phyloP scores from a whole-genome alignment of 768 basidiomycete species.

The Lactifluus hygrophoroides region DNA sequence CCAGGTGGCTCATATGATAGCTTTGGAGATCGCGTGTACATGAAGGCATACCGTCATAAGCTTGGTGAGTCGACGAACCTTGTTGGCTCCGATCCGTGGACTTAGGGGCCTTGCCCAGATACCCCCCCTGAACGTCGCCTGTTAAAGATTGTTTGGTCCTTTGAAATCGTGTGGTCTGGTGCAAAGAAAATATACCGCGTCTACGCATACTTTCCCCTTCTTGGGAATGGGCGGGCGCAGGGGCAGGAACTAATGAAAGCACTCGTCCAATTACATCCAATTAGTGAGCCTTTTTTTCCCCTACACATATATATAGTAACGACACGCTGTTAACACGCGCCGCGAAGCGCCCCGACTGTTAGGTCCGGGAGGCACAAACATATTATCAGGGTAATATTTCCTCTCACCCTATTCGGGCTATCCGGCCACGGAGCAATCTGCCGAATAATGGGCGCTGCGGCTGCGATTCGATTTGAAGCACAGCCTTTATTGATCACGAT shows the following conservation, averaged over 20 bases:
- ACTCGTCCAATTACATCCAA: constrained; percentile 18
- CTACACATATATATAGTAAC: background rate
- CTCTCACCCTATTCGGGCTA: constrained; percentile 11
- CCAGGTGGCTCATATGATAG: constrained; percentile 17
- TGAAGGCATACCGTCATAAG: constrained; percentile 18
- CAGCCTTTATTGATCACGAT: constrained; percentile 17
- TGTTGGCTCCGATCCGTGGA: constrained; percentile 12
- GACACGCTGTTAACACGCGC: constrained; percentile 18
- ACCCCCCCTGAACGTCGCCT: constrained; percentile 14
- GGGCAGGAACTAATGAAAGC: constrained; percentile 18
- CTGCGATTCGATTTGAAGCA: constrained; percentile 14
- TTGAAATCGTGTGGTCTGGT: constrained; percentile 17
- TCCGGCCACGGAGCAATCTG: constrained; percentile 14
- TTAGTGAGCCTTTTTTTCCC: constrained; percentile 10
- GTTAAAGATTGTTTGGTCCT: constrained; percentile 17
- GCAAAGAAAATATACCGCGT: constrained; percentile 17
- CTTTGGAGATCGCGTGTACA: constrained; percentile 19
- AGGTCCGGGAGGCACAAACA: constrained; percentile 18
- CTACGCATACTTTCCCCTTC: constrained; percentile 17
- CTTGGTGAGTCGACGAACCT: constrained; percentile 3
- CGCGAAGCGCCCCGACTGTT: constrained; percentile 15
- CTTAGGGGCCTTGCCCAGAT: constrained; percentile 11
- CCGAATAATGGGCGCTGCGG: constrained; percentile 19
- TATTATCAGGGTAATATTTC: constrained; percentile 18
- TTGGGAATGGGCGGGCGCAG: constrained; percentile 18